These are phyloP conservation scores for Xylaria sp. DNA, from an alignment of 2,329 filamentous ascomycete genomes.

Conservation along the genomic window DNA sequence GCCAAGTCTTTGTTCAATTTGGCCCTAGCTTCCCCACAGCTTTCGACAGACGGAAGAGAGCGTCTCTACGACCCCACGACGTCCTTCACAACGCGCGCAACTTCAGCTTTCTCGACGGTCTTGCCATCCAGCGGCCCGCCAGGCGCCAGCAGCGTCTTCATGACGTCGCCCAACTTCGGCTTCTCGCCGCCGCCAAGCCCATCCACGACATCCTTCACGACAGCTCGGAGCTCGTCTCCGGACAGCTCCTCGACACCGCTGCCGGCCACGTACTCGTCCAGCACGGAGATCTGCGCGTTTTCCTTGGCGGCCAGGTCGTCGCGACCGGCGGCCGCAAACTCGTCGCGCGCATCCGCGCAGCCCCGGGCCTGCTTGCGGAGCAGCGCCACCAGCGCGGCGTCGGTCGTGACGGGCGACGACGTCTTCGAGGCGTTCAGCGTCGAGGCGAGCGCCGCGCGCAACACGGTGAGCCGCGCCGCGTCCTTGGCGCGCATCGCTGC, in stretches of 20 bases:
- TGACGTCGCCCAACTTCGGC: slow-evolving; percentile 66
- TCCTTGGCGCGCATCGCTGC: slow-evolving; percentile 74
- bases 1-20: not conserved
- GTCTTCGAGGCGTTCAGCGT: slow-evolving; percentile 83
- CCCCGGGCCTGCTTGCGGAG: slow-evolving; percentile 72
- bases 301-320: slow-evolving; percentile 78
- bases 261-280: slow-evolving; percentile 72
- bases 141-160: slow-evolving; percentile 68
- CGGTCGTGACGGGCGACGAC: slow-evolving; percentile 72
- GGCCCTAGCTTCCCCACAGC: not conserved
- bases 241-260: slow-evolving; percentile 69
- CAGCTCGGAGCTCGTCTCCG: slow-evolving; percentile 66
- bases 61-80: slow-evolving; percentile 23
- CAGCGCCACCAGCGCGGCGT: slow-evolving; percentile 74
- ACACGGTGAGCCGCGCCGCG: slow-evolving; percentile 71
- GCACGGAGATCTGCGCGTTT: slow-evolving; percentile 69
- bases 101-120: slow-evolving; percentile 69
- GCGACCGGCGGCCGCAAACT: slow-evolving; percentile 73
- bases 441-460: slow-evolving; percentile 75
- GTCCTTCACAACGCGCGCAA: slow-evolving; percentile 72
- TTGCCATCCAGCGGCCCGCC: slow-evolving; percentile 69
- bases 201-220: slow-evolving; percentile 64
- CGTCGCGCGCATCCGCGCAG: slow-evolving; percentile 67
- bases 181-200: slow-evolving; percentile 60
- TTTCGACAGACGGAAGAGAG: not conserved